These are phyloP conservation scores for Eucalyptus polybractea DNA, from an alignment of 345 rosid species.

Conservation along the genomic window DNA sequence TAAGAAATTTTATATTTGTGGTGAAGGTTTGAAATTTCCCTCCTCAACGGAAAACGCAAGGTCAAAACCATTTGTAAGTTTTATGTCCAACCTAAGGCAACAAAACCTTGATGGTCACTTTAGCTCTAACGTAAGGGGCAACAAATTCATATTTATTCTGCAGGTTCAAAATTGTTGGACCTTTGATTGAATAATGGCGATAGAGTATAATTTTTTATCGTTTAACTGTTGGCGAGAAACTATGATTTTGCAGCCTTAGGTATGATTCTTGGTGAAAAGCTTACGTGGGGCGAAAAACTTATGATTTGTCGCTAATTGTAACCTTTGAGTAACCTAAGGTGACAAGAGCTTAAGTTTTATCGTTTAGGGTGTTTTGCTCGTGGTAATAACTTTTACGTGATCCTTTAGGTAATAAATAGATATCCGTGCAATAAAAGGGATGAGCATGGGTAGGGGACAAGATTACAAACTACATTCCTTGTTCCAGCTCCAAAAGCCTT, in stretches of 20 bases:
- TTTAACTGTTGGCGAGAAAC: background rate
- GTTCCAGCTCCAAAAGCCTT: background rate
- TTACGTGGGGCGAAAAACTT: background rate
- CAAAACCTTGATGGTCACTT: background rate
- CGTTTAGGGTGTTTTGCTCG: too few species aligned
- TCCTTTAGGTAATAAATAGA: too few species aligned
- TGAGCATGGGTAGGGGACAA: background rate
- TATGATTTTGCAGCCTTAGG: background rate
- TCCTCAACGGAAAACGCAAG: background rate
- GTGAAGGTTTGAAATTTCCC: background rate
- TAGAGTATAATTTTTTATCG: background rate
- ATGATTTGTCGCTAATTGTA: too few species aligned
- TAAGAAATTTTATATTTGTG: background rate
- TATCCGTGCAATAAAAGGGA: background rate
- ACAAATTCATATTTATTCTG: background rate
- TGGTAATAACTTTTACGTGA: too few species aligned
- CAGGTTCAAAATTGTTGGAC: background rate
- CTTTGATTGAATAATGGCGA: background rate
- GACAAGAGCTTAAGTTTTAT: background rate
- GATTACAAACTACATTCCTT: background rate
- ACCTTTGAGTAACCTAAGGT: background rate
- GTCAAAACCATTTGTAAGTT: background rate
- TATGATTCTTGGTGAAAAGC: background rate
- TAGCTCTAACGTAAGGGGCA: background rate
- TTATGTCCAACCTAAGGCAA: background rate